Conservation (phyloP, 164 flowering plant species). For the Tetrastigma voinierianum region DNA sequence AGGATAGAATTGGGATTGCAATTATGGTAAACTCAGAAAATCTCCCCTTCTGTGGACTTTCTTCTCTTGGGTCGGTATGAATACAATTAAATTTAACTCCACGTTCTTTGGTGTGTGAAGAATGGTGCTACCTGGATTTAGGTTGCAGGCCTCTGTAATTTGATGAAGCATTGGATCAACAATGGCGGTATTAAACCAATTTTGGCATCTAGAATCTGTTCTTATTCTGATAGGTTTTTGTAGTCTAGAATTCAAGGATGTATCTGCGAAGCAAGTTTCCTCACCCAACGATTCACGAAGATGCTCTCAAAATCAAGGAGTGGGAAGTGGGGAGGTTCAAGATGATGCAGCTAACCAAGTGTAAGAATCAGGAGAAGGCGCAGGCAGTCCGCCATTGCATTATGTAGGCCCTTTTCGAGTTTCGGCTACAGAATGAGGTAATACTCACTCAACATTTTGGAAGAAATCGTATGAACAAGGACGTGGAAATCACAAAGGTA, state of each 20-base stretch:
- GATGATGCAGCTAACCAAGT: conserved; percentile 74
- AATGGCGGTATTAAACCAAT: too few relatives aligned
- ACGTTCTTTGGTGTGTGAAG: too few relatives aligned
- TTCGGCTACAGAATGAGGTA: conserved; percentile 69
- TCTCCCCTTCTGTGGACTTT: too few relatives aligned
- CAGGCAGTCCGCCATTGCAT: conserved; percentile 77
- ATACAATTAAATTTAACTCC: too few relatives aligned
- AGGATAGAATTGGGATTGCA: too few relatives aligned
- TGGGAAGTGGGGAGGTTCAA: conserved; percentile 65
- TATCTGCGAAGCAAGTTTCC: conserved; percentile 24
- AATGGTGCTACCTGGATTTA: too few relatives aligned
- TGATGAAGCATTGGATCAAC: too few relatives aligned
- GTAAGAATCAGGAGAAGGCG: conserved; percentile 82
- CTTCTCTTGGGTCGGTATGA: too few relatives aligned
- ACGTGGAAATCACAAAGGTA: conserved; percentile 68
- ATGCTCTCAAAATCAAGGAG: conserved; percentile 60
- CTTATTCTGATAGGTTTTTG: conserved; percentile 1
- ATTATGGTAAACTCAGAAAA: too few relatives aligned
- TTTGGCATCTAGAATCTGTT: too few relatives aligned
- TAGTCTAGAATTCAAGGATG: conserved; percentile 48
- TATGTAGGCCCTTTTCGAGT: conserved; percentile 92
- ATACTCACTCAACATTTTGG: conserved; percentile 91
- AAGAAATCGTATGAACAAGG: conserved; percentile 93
- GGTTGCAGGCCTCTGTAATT: too few relatives aligned
- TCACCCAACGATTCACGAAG: conserved; percentile 27